A percentile compares a stretch with the other conserved stretches of the same genome.
Evolutionary conservation across 1,284 basidiomycete genomes (phyloP).

Genomic region (Ceratobasidium theobromae): DNA sequence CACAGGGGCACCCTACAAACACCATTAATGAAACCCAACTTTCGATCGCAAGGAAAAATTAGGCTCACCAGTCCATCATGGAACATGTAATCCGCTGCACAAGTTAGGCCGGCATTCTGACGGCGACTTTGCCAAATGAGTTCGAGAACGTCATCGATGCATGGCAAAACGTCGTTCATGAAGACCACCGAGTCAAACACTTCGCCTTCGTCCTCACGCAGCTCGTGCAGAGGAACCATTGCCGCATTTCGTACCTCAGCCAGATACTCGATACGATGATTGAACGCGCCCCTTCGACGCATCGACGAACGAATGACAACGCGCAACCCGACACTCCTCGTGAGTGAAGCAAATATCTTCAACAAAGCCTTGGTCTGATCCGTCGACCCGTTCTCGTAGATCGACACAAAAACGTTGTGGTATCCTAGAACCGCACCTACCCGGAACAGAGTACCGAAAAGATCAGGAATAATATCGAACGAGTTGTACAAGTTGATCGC

Average conservation of each 20-base stretch:
- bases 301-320: conserved; percentile 88
- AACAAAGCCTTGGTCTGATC: conserved; percentile 96
- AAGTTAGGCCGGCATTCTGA: conserved; percentile 95
- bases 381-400: conserved; percentile 95
- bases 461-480: conserved; percentile 95
- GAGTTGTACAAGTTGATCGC: conserved; percentile 97
- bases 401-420: conserved; percentile 94
- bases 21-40: conserved; percentile 15
- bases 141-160: conserved; percentile 92
- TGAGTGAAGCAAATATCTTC: conserved; percentile 88
- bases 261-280: conserved; percentile 97
- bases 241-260: conserved; percentile 95
- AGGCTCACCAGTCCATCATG: conserved; percentile 81
- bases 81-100: conserved; percentile 97
- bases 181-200: conserved; percentile 93
- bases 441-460: conserved; percentile 94
- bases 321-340: conserved; percentile 82
- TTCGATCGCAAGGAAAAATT: neutral
- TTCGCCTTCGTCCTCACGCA: conserved; percentile 85
- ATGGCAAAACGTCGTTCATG: conserved; percentile 97
- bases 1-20: conserved; percentile 68
- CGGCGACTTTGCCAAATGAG: conserved; percentile 89
- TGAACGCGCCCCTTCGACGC: conserved; percentile 91
- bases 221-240: conserved; percentile 88
- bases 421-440: conserved; percentile 86